Base-by-base conservation (phyloP, 1,284 basidiomycete species). In the Microbotryum intermedium region DNA sequence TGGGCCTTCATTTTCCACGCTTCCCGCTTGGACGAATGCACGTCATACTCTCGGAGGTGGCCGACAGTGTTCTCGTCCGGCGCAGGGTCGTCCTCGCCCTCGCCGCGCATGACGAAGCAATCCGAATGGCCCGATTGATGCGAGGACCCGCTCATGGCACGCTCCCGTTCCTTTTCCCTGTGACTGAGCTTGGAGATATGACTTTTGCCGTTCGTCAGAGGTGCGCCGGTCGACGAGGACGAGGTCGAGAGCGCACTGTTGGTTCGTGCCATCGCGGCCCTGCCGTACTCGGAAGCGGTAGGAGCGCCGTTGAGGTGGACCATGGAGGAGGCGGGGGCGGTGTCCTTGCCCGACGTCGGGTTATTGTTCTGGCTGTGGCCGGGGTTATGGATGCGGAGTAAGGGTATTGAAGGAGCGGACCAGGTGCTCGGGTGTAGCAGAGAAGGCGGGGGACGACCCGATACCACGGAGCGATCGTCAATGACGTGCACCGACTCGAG, bases 1-100 rank as follows among this genome's bases (percentile, higher is more conserved):
- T 47, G 39, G n/a, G 53, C 50, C 39, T 26, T 48, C 34, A 55
- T 55, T 9, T 53, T 48, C 13, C 29, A 16, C 45, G 57, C 52
- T 34, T 57, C 34, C n/a, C 62, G 29, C 34, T 20, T 48, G 21
- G 51, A 54, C 10, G 28, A 28, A 44, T 53, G 44, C 7, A 39
- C 26, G 6, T 34, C 43, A 8, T 60, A n/a, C 30, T 65, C 60
- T n/a, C 28, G 26, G 34, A 65, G 62, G 30, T 60, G 46, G 9
- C 51, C 30, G 23, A 65, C 54, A 26, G 46, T 21, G 7, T 47
- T 25, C 13, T 42, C 50, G 21, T 51, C 29, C 30, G 21, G 23
- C 8, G n/a, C 29, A 4, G 23, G n/a, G 11, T 48, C 46, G 46
- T n/a, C 29, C 13, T 13, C 4, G 26, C 25, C 29, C 29, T 25